Percentiles rank a stretch among this genome's conserved stretches.
Evolutionary conservation across 495 filamentous ascomycete species (phyloP).

Genomic region (Penicillium robsamsonii): DNA sequence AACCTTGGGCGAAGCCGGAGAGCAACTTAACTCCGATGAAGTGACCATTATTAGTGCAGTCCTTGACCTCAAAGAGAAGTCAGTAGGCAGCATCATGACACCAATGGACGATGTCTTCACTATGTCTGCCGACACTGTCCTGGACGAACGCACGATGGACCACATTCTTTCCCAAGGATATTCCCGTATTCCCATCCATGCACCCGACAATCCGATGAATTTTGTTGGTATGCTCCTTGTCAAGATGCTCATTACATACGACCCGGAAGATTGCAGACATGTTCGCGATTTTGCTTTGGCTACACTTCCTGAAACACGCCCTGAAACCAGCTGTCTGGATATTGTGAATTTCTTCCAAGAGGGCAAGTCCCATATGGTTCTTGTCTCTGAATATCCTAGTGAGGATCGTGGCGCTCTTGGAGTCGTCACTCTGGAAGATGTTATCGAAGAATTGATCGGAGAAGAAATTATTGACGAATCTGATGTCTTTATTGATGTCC

Average conservation of each 20-base stretch:
- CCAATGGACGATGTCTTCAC: constrained; percentile 96
- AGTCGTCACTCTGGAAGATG: constrained; percentile 94
- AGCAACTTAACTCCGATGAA: constrained; percentile 93
- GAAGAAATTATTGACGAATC: constrained; percentile 91
- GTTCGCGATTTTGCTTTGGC: constrained; percentile 90
- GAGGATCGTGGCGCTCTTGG: constrained; percentile 86
- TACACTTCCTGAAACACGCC: constrained; percentile 88
- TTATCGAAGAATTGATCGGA: constrained; percentile 97
- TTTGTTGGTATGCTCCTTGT: constrained; percentile 97
- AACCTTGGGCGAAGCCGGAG: constrained; percentile 77
- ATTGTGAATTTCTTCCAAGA: constrained; percentile 99
- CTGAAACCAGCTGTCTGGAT: constrained; percentile 93
- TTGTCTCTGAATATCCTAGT: constrained; percentile 87
- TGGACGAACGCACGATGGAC: constrained; percentile 92
- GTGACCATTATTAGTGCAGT: constrained; percentile 98
- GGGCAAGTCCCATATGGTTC: constrained; percentile 97
- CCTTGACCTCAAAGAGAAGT: constrained; percentile 92
- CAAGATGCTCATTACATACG: constrained; percentile 98
- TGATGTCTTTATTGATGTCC: constrained; percentile 93
- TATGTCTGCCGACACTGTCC: constrained; percentile 85
- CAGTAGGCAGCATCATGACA: constrained; percentile 94
- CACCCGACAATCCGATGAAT: constrained; percentile 76
- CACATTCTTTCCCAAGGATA: constrained; percentile 88
- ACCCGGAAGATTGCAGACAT: constrained; percentile 82
- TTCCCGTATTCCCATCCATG: constrained; percentile 91